Conservation (phyloP, 208 protist species). For the Blechomonas ayalai region DNA sequence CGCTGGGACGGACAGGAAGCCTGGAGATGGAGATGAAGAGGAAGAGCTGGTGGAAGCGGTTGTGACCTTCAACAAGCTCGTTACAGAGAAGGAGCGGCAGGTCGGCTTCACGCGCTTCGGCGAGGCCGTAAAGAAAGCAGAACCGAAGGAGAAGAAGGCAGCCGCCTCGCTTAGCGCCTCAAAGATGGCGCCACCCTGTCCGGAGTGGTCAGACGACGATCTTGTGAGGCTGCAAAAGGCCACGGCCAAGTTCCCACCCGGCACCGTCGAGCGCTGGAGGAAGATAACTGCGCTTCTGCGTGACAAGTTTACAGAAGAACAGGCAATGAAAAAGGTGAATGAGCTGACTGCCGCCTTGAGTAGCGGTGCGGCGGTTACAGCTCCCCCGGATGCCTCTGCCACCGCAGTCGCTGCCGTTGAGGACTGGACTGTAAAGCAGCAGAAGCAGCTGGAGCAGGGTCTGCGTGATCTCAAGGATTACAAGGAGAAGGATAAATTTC, state of each 20-base stretch:
- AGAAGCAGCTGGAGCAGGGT: conserved; percentile 92
- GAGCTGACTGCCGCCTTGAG: conserved; percentile 69
- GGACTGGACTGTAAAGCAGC: conserved; percentile 92
- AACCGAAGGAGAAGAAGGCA: conserved; percentile 6
- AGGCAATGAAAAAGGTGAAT: conserved; percentile 90
- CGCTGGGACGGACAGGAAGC: conserved; percentile 2
- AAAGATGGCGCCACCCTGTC: not conserved
- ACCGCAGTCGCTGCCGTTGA: conserved; percentile 28
- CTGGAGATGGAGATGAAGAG: conserved; percentile 3
- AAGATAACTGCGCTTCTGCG: conserved; percentile 75
- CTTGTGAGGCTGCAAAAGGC: conserved; percentile 91
- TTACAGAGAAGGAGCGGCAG: conserved; percentile 52
- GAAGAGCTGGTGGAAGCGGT: conserved; percentile 44
- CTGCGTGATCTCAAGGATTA: conserved; percentile 91
- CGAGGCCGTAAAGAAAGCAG: conserved; percentile 64
- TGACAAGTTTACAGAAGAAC: conserved; percentile 76
- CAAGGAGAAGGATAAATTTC: conserved; percentile 94
- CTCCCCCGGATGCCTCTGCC: not conserved
- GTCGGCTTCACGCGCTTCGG: conserved; percentile 77
- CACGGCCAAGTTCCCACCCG: conserved; percentile 90
- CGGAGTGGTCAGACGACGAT: conserved; percentile 90
- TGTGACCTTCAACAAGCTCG: conserved; percentile 52
- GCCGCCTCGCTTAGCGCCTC: not conserved
- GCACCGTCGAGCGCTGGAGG: conserved; percentile 88
- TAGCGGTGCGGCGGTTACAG: conserved; percentile 4